Base-by-base conservation (phyloP, 257 asterid genomes). In the Misopates orontium region DNA sequence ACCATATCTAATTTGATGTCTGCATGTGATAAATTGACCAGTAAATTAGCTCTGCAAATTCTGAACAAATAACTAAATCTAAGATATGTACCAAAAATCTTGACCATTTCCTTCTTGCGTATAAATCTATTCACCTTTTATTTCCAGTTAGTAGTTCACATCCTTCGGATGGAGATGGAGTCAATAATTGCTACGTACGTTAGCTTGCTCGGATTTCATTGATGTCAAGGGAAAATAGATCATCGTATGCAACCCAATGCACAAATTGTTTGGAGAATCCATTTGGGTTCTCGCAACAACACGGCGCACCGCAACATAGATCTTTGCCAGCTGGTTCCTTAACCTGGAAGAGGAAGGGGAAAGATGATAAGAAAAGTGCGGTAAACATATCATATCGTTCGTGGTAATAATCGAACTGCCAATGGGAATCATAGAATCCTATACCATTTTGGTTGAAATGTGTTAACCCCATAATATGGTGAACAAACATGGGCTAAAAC, bases 221-320 rank as follows among this genome's bases (percentile, higher is more conserved):
- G 48, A 48, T 66, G 49, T 87, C 82, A 84, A 62, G 78, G 86
- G 63, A 84, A 85, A 47, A 82, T 77, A 78, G 62, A 57, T 78
- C 75, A 28, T 86, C 95, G 16, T 79, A 41, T 18, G n/a, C 68
- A 60, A 93, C 95, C 97, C 97, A 93, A 4, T 79, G 73, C 67
- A 77, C 78, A 59, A 93, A 90, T 71, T 75, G 77, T 59, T 86
- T 87, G 3, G 95, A 84, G 62, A 66, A 87, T 67, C 71, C 88
- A 1, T 71, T 8, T 11, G 71, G 73, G 18, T 41, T 51, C 63
- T 67, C 67, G 48, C 78, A 64, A 78, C 68, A 51, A 47, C 71
- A 31, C 17, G 76, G 66, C 25, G 66, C 75, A 45, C 69, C 69
- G 16, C 21, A 42, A 66, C 59, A 58, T 50, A 73, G 49, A 68